phyloP scores from a whole-genome alignment of 2,329 filamentous ascomycete species.

The Didymella lethalis region DNA sequence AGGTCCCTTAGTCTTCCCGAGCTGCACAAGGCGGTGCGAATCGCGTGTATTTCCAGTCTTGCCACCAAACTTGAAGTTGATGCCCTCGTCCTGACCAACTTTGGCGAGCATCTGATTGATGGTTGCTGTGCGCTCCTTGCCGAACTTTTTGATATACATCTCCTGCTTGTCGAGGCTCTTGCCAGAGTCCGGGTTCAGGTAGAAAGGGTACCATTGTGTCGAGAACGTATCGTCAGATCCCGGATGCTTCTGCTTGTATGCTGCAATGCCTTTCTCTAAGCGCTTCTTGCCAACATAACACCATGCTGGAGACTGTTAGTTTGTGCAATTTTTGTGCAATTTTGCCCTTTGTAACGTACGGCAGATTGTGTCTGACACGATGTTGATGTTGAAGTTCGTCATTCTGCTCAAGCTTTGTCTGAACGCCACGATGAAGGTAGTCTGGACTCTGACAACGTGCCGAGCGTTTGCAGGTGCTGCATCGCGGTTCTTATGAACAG shows the following conservation, averaged over 20 bases:
- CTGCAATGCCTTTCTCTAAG: constrained; percentile 73
- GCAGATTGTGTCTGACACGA: constrained; percentile 83
- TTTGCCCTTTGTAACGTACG: constrained; percentile 54
- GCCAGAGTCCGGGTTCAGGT: constrained; percentile 74
- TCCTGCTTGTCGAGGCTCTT: constrained; percentile 62
- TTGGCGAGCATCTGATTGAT: constrained; percentile 66
- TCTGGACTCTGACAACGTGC: constrained; percentile 7
- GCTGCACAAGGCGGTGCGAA: constrained; percentile 75
- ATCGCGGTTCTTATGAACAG: constrained; percentile 22
- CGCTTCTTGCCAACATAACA: constrained; percentile 82
- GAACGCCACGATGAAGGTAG: constrained; percentile 45
- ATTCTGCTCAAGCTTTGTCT: constrained; percentile 44
- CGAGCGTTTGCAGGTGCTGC: constrained; percentile 4
- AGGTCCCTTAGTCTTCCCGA: constrained; percentile 65
- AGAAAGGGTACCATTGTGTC: constrained; percentile 80
- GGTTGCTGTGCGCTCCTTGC: constrained; percentile 64
- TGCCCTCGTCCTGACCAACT: constrained; percentile 71
- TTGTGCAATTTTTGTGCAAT: constrained; percentile 14
- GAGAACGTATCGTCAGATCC: constrained; percentile 71
- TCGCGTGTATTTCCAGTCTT: constrained; percentile 79
- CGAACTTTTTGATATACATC: constrained; percentile 70
- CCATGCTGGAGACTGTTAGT: constrained; percentile 36
- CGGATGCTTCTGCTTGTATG: constrained; percentile 70
- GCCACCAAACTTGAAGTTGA: constrained; percentile 76
- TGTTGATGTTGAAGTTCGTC: constrained; percentile 74